phyloP scores from a whole-genome alignment of 2,329 filamentous ascomycete genomes.

The Diaporthe velutina region DNA sequence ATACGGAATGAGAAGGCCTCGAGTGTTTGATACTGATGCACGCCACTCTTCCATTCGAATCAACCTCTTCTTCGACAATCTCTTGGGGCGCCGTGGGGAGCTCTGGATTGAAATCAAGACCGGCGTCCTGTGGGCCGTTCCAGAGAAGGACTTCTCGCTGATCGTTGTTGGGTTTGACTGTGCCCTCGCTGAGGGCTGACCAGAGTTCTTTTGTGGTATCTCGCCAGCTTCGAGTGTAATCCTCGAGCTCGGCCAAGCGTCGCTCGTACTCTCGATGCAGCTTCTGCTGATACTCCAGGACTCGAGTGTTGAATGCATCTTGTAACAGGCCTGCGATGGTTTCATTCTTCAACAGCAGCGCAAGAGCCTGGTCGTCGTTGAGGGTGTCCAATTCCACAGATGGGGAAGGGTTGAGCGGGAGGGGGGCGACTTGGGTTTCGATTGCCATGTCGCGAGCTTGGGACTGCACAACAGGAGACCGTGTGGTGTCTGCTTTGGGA shows the following conservation, averaged over 20 bases:
- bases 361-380: conserved; percentile 24
- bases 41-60: not conserved
- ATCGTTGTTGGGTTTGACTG: not conserved
- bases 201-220: conserved; percentile 20
- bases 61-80: not conserved
- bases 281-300: conserved; percentile 29
- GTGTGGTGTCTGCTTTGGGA: too few species aligned
- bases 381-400: not conserved
- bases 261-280: conserved; percentile 10
- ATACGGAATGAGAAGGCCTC: not conserved
- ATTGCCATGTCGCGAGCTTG: not conserved
- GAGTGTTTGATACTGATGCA: not conserved
- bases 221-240: conserved; percentile 31
- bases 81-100: not conserved
- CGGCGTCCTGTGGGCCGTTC: conserved; percentile 8
- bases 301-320: not conserved
- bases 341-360: not conserved
- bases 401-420: not conserved
- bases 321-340: conserved; percentile 4
- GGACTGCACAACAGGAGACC: not conserved
- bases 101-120: not conserved
- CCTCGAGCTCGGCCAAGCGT: conserved; percentile 13
- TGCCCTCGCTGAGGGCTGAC: not conserved
- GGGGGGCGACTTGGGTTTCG: not conserved
- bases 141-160: not conserved